Percentiles rank a stretch among this genome's conserved stretches.
phyloP scores from a whole-genome alignment of 441 rosid species.

The Gossypium davidsonii region DNA sequence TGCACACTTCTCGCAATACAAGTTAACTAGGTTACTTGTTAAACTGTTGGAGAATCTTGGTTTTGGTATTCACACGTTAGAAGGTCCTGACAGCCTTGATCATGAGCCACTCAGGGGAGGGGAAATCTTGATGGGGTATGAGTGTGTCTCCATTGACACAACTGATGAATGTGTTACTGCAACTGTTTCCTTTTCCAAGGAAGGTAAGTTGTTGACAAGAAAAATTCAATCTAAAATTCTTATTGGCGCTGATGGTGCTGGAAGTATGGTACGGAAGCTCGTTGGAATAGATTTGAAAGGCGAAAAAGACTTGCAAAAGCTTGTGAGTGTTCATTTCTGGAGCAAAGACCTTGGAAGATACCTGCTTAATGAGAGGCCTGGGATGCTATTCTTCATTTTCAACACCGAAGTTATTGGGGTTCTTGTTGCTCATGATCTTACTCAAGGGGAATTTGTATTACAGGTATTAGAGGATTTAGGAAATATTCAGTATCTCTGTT shows the following conservation, averaged over 20 bases:
- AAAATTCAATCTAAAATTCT: conserved; percentile 53
- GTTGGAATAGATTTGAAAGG: conserved; percentile 60
- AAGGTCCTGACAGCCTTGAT: conserved; percentile 25
- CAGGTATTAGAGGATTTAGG: conserved; percentile 45
- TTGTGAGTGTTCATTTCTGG: conserved; percentile 80
- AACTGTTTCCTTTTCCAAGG: conserved; percentile 47
- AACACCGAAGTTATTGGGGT: conserved; percentile 86
- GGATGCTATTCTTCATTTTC: conserved; percentile 87
- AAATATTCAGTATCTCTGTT: neutral
- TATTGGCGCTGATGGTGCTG: conserved; percentile 89
- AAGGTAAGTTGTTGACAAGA: conserved; percentile 44
- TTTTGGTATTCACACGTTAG: conserved; percentile 35
- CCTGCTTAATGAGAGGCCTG: conserved; percentile 67
- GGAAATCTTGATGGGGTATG: conserved; percentile 70
- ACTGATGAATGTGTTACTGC: conserved; percentile 41
- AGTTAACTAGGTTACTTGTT: conserved; percentile 50
- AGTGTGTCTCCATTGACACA: conserved; percentile 58
- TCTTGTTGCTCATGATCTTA: conserved; percentile 89
- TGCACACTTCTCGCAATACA: conserved; percentile 89
- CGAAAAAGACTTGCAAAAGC: conserved; percentile 76
- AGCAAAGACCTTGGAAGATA: conserved; percentile 72
- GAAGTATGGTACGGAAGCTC: conserved; percentile 67
- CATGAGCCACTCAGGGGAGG: conserved; percentile 26
- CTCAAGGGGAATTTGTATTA: conserved; percentile 80
- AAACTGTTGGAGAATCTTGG: conserved; percentile 54